These are phyloP conservation scores for Aspergillus saccharolyticus DNA, from an alignment of 495 filamentous ascomycete species.

Conservation along the genomic window DNA sequence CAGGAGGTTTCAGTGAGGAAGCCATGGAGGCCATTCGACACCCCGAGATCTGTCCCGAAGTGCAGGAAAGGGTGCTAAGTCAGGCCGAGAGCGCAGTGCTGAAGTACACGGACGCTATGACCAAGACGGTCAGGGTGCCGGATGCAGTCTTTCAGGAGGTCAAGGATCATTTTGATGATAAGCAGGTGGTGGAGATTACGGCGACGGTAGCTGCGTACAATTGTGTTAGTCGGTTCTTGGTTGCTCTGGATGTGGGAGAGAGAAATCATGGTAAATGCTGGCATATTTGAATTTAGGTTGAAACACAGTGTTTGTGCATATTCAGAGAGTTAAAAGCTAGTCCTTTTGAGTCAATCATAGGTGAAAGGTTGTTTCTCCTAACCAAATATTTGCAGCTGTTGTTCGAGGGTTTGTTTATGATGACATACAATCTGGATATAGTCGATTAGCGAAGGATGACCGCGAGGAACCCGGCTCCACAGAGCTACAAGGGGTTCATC, in stretches of 20 bases:
- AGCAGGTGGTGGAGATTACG: conserved; percentile 72
- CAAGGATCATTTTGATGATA: conserved; percentile 54
- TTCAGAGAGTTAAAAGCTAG: no score
- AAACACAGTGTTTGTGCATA: no score
- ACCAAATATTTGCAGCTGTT: not conserved
- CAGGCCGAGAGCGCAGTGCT: conserved; percentile 60
- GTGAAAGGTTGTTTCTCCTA: no score
- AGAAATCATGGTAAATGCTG: conserved; percentile 31
- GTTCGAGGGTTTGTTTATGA: not conserved
- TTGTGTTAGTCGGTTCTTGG: conserved; percentile 78
- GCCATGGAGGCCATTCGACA: conserved; percentile 42
- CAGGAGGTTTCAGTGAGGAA: conserved; percentile 45
- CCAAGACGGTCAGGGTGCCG: conserved; percentile 55
- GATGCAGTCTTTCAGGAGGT: conserved; percentile 59
- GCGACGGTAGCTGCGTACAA: conserved; percentile 81
- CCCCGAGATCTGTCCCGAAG: conserved; percentile 19
- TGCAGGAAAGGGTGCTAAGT: conserved; percentile 35
- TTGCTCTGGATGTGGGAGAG: conserved; percentile 74
- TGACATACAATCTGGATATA: not conserved
- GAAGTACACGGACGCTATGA: conserved; percentile 73
- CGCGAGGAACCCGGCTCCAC: not conserved
- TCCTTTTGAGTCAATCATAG: no score
- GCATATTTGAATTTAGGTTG: not conserved
- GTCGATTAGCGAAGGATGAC: not conserved
- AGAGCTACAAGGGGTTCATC: not conserved